phyloP scores from a whole-genome alignment of 140 eudicot genomes.

The Bidens hawaiensis region DNA sequence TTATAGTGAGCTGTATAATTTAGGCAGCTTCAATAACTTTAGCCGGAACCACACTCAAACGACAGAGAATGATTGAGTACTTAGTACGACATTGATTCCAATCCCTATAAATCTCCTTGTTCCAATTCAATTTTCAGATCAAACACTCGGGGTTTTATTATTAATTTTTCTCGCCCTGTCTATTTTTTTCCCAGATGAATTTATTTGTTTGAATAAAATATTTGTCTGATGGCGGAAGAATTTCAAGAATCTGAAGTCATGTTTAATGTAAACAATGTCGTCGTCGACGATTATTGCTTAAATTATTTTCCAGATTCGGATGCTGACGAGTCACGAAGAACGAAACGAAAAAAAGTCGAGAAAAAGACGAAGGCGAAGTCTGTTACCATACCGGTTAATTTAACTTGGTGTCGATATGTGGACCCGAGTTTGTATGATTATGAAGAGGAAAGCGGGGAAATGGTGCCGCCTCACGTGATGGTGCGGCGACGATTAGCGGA shows the following conservation, averaged over 20 bases:
- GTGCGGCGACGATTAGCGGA: conserved; percentile 48
- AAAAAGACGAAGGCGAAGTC: conserved; percentile 26
- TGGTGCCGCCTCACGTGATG: conserved; percentile 73
- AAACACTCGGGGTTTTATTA: no score
- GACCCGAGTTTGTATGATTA: conserved; percentile 18
- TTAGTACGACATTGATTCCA: conserved; percentile 39
- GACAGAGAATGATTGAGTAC: conserved; percentile 41
- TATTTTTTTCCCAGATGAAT: no score
- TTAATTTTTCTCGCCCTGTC: no score
- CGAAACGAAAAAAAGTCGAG: conserved; percentile 22
- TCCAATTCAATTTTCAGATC: conserved; percentile 14
- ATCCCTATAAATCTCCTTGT: conserved; percentile 43
- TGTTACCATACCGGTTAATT: conserved; percentile 39
- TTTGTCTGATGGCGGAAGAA: conserved; percentile 51
- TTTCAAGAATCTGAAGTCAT: conserved; percentile 63
- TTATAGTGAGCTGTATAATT: conserved; percentile 26
- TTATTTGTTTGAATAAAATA: no score
- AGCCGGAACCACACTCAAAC: conserved; percentile 35
- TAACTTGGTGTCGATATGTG: conserved; percentile 7
- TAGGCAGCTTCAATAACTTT: conserved; percentile 31
- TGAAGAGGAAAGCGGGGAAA: conserved; percentile 33
- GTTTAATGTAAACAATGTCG: conserved; percentile 25
- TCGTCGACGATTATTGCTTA: not conserved
- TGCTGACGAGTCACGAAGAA: not conserved
- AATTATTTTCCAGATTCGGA: conserved; percentile 1